A percentile compares a stretch with the other conserved stretches of the same genome.
phyloP scores from a whole-genome alignment of 2,329 filamentous ascomycete genomes.

The Sporothrix pallida region DNA sequence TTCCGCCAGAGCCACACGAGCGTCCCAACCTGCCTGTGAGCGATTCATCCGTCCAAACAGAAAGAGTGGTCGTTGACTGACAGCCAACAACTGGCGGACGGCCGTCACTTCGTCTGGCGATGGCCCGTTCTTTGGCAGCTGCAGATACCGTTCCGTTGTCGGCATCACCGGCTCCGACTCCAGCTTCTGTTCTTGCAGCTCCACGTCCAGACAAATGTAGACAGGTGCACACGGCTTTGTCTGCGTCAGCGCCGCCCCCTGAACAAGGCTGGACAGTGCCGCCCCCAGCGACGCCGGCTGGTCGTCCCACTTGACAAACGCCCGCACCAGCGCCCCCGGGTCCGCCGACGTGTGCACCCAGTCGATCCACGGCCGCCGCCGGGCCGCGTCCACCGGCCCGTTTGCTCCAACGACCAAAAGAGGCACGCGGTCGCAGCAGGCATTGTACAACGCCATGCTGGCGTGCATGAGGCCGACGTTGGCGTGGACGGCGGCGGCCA shows the following conservation, averaged over 20 bases:
- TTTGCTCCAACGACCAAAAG: conserved; percentile 30
- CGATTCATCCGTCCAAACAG: conserved; percentile 30
- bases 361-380: conserved; percentile 32
- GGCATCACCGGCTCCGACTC: background rate
- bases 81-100: background rate
- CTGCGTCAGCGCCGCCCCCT: conserved; percentile 2
- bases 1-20: conserved; percentile 27
- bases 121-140: background rate
- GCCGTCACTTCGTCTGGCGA: conserved; percentile 10
- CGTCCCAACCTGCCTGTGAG: conserved; percentile 28
- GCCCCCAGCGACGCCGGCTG: conserved; percentile 31
- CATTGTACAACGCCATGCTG: conserved; percentile 32
- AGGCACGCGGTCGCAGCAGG: conserved; percentile 32
- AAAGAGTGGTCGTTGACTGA: conserved; percentile 20
- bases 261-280: conserved; percentile 26
- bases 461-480: conserved; percentile 32
- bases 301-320: conserved; percentile 33
- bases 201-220: conserved; percentile 32
- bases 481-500: conserved; percentile 32
- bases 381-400: conserved; percentile 28
- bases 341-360: conserved; percentile 32
- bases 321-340: conserved; percentile 29
- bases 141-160: conserved; percentile 24
- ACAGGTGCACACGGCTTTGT: conserved; percentile 23
- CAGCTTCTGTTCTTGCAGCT: conserved; percentile 27